Percentiles rank a stretch among this genome's conserved stretches.
Conservation (phyloP, 495 filamentous ascomycete genomes). For the Tuber calosporum region DNA sequence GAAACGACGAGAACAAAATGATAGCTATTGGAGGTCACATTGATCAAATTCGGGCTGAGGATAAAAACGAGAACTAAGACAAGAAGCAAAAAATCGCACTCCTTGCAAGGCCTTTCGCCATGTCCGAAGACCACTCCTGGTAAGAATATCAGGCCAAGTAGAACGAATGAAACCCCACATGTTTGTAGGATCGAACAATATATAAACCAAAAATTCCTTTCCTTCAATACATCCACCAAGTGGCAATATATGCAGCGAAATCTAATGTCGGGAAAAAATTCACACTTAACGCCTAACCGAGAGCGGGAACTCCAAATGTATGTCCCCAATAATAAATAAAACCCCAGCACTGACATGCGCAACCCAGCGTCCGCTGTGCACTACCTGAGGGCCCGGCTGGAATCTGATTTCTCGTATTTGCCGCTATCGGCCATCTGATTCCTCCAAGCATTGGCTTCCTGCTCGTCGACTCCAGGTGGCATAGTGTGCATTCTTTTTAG, state of each 20-base stretch:
- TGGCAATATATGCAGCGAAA: background rate
- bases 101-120: background rate
- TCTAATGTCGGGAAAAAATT: background rate
- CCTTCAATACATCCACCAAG: background rate
- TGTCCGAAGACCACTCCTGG: background rate
- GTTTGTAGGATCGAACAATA: background rate
- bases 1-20: background rate
- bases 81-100: background rate
- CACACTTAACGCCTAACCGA: background rate
- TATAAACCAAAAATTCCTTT: background rate
- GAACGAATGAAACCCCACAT: background rate
- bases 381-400: background rate
- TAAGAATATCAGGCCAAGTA: background rate
- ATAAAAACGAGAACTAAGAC: background rate
- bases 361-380: background rate
- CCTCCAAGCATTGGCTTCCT: slow-evolving; percentile 37
- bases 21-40: background rate
- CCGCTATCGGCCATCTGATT: slow-evolving; percentile 39
- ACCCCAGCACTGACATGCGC: background rate
- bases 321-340: background rate
- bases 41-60: background rate
- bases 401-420: slow-evolving; percentile 33
- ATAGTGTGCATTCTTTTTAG: slow-evolving; percentile 41
- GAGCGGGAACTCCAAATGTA: background rate
- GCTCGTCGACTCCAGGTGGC: slow-evolving; percentile 36